Evolutionary conservation across 176 grass and related monocot genomes (phyloP), one percentile per base, ranked within the genome.

Genomic region (Zea luxurians): DNA sequence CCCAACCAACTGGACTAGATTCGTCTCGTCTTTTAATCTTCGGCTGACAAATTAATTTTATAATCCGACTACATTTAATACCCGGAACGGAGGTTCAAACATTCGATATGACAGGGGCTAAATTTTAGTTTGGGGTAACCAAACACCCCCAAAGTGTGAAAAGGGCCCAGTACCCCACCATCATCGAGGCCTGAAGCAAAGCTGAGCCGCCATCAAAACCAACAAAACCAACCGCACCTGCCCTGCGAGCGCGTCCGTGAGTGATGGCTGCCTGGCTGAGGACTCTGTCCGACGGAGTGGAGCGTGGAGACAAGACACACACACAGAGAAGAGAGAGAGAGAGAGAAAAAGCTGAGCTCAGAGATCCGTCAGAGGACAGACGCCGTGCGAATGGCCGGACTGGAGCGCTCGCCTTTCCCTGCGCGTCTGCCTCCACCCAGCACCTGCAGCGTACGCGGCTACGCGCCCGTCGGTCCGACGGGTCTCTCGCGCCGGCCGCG

Each of bases 121-220:
- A n/a, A n/a, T n/a, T n/a, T n/a, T n/a, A n/a, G n/a, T n/a, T n/a
- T n/a, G n/a, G n/a, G n/a, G n/a, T n/a, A n/a, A n/a, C n/a, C n/a
- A n/a, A n/a, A n/a, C n/a, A 2, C 2, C 65, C 44, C 54, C 54
- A 70, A 70, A 45, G 40, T 58, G 21, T 27, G 49, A 52, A 52
- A 52, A 4, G 49, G 1, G 8, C 8, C 1, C 1, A 1, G 44
- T 45, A 45, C 44, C 12, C 2, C 54, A 0, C 41, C 74, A 77
- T 82, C 40, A 87, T 77, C 0, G 27, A 27, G 58, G 72, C 47
- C 71, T 41, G 68, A 44, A 36, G n/a, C 59, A 80, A 76, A 55
- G 11, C 66, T 49, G 63, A 20, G 8, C 27, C 35, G 37, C 69
- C 37, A 63, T 44, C 16, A 44, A 18, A 4, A 44, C 27, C 27